Evolutionary conservation across 2,329 filamentous ascomycete species (phyloP).

Genomic region (Setomelanomma holmii): DNA sequence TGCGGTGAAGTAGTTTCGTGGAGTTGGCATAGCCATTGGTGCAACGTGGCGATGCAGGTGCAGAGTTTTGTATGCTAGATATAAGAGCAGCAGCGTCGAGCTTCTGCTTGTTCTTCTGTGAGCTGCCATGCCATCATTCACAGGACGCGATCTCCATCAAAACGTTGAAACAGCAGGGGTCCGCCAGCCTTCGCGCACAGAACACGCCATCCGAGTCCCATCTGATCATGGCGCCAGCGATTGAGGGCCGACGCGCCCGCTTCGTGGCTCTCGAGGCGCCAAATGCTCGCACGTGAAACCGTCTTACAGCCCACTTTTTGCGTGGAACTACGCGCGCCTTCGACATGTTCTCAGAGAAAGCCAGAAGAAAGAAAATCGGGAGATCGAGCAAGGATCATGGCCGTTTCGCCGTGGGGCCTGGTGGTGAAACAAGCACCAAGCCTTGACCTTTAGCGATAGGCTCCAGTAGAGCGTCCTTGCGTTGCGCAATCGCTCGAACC

Average conservation of each 20-base stretch:
- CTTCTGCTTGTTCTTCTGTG: neutral
- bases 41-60: slow-evolving; percentile 24
- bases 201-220: neutral
- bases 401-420: neutral
- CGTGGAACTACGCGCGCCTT: too few relatives aligned
- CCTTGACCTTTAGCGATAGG: neutral
- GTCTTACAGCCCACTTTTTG: neutral
- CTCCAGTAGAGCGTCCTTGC: neutral
- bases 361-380: neutral
- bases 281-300: neutral
- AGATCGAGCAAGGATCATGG: neutral
- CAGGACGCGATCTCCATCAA: neutral
- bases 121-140: neutral
- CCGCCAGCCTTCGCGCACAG: neutral
- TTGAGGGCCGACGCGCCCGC: neutral
- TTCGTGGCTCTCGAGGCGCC: neutral
- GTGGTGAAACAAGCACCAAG: neutral
- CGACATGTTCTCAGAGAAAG: too few relatives aligned
- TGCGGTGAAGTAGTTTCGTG: slow-evolving; percentile 13
- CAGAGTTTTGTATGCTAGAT: slow-evolving; percentile 3
- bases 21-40: slow-evolving; percentile 10
- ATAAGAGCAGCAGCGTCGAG: slow-evolving; percentile 6
- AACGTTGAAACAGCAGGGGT: neutral
- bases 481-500: neutral
- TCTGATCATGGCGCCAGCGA: neutral